A percentile compares a stretch with the other conserved stretches of the same genome.
These are phyloP conservation scores for Platanus orientalis DNA, from an alignment of 164 flowering plant species.

Conservation along the genomic window DNA sequence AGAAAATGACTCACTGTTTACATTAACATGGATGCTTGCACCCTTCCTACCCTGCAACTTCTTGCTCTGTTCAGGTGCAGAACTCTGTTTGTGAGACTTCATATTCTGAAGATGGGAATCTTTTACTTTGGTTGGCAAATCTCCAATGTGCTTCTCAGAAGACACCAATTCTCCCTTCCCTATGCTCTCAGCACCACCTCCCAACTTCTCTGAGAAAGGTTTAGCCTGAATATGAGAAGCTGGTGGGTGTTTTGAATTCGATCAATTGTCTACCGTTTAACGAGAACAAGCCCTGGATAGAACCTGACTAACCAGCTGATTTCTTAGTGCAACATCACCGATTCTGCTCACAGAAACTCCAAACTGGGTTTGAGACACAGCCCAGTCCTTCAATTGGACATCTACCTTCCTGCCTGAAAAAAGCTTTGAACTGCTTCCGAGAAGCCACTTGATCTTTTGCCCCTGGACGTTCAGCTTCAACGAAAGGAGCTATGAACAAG, in stretches of 20 bases:
- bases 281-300: conserved; percentile 8
- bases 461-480: conserved; percentile 24
- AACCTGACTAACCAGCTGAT: conserved; percentile 5
- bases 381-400: conserved; percentile 20
- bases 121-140: conserved; percentile 25
- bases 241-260: conserved; percentile 12
- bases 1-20: conserved; percentile 21
- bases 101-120: conserved; percentile 35
- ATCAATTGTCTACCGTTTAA: conserved; percentile 27
- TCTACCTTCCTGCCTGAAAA: conserved; percentile 12
- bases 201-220: conserved; percentile 27
- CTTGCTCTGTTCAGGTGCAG: conserved; percentile 39
- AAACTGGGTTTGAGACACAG: conserved; percentile 12
- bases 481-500: conserved; percentile 23
- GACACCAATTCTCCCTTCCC: conserved; percentile 18
- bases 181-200: conserved; percentile 32
- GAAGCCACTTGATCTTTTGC: conserved; percentile 23
- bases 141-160: conserved; percentile 20
- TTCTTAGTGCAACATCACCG: conserved; percentile 16
- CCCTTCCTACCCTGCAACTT: conserved; percentile 35
- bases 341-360: conserved; percentile 16
- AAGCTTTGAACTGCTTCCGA: conserved; percentile 17
- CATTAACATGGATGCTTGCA: conserved; percentile 20
- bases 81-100: conserved; percentile 45
- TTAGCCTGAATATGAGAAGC: conserved; percentile 26